A percentile compares a stretch with the other conserved stretches of the same genome.
These are phyloP conservation scores for Phytophthora sp. DNA, from an alignment of 352 stramenopile genomes.

Conservation along the genomic window DNA sequence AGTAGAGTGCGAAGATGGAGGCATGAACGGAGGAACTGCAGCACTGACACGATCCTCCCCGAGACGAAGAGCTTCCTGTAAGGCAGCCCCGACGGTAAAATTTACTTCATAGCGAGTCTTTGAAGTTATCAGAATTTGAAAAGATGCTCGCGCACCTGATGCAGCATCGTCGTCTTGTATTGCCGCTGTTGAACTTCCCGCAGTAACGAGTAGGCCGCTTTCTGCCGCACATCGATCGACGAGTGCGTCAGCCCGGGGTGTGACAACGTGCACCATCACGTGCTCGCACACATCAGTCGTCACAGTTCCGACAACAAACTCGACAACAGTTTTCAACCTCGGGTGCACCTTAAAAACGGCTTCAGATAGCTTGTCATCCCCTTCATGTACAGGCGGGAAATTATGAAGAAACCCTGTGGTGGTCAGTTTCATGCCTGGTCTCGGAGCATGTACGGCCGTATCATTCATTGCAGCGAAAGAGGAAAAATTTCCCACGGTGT, in stretches of 20 bases:
- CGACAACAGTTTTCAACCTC: conserved; percentile 55
- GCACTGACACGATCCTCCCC: conserved; percentile 38
- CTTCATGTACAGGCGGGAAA: conserved; percentile 16
- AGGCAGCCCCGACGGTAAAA: conserved; percentile 25
- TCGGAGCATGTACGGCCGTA: background rate
- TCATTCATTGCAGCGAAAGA: conserved; percentile 13
- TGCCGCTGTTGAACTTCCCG: background rate
- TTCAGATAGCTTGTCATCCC: conserved; percentile 45
- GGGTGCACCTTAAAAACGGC: conserved; percentile 72
- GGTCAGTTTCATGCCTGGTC: background rate
- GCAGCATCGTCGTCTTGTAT: conserved; percentile 4
- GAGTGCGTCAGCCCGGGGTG: conserved; percentile 45
- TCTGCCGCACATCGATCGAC: conserved; percentile 44
- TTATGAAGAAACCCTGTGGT: background rate
- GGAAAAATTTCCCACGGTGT: background rate
- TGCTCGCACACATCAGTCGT: conserved; percentile 70
- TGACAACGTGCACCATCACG: conserved; percentile 50
- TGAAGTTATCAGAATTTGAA: conserved; percentile 47
- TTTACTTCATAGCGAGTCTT: conserved; percentile 34
- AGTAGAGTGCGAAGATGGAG: conserved; percentile 44
- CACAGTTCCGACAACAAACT: conserved; percentile 69
- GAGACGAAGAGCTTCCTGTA: conserved; percentile 37
- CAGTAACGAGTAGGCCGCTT: conserved; percentile 14
- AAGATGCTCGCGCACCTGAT: conserved; percentile 27
- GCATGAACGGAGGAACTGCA: conserved; percentile 40